Percentiles rank a stretch among this genome's conserved stretches.
phyloP scores from a whole-genome alignment of 306 rosid species.

The Gastrolobium villosum region DNA sequence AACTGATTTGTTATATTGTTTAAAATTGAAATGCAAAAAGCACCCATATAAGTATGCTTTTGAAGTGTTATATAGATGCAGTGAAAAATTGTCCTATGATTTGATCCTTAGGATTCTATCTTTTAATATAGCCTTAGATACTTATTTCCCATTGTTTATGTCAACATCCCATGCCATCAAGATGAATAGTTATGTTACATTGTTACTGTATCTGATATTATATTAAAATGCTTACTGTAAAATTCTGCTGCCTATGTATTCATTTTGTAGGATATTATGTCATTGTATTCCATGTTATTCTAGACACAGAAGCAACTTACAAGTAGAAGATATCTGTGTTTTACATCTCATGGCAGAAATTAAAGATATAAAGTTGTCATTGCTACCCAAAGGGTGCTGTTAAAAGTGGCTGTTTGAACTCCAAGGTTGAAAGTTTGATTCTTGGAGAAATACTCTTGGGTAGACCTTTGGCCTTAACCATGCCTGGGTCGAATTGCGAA shows the following conservation, averaged over 20 bases:
- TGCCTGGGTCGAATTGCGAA: too few relatives aligned
- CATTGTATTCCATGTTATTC: neutral
- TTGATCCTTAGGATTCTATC: constrained; percentile 18
- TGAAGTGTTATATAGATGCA: neutral
- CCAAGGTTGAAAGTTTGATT: too few relatives aligned
- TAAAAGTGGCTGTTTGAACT: too few relatives aligned
- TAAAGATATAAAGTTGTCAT: neutral
- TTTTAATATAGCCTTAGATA: constrained; percentile 21
- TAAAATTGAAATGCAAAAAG: constrained; percentile 25
- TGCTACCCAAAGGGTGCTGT: neutral
- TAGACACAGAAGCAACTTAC: neutral
- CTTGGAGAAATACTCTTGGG: too few relatives aligned
- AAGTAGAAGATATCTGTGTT: constrained; percentile 6
- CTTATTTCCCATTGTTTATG: neutral
- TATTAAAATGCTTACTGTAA: neutral
- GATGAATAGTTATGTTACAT: neutral
- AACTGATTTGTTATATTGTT: constrained; percentile 9
- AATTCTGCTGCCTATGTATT: neutral
- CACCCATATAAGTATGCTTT: constrained; percentile 2
- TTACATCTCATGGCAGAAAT: constrained; percentile 18
- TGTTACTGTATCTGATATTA: constrained; percentile 10
- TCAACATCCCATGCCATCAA: constrained; percentile 9
- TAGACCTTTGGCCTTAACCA: too few relatives aligned
- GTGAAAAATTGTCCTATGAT: constrained; percentile 22
- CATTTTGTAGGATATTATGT: neutral